phyloP scores from a whole-genome alignment of 805 yeast genomes.

The Kuraishia borneana region DNA sequence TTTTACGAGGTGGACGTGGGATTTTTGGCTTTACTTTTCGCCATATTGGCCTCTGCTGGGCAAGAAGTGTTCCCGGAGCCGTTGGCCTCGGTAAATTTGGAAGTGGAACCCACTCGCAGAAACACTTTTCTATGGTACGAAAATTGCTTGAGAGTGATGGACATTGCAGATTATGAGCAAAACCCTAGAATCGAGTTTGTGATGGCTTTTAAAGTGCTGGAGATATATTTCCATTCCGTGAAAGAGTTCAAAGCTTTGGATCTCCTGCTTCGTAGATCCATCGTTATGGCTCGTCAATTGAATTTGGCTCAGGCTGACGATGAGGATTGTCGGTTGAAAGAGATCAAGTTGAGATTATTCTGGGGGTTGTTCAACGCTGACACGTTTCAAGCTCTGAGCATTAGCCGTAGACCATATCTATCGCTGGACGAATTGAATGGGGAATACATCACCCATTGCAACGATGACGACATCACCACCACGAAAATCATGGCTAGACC shows the following conservation, averaged over 20 bases:
- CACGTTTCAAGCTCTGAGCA: constrained; percentile 6
- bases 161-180: constrained; percentile 2
- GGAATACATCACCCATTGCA: constrained; percentile 20
- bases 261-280: constrained; percentile 5
- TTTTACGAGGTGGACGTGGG: neutral
- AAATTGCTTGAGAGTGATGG: constrained; percentile 2
- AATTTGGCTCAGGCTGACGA: constrained; percentile 1
- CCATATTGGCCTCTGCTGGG: neutral
- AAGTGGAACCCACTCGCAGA: constrained; percentile 2
- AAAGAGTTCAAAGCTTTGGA: constrained; percentile 1
- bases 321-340: constrained; percentile 6
- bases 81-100: too few relatives aligned
- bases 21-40: neutral
- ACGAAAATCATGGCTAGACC: constrained; percentile 3
- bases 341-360: constrained; percentile 18
- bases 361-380: constrained; percentile 12
- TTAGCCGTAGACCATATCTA: constrained; percentile 7
- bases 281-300: constrained; percentile 5
- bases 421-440: constrained; percentile 12
- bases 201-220: constrained; percentile 4
- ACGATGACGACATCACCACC: constrained; percentile 15
- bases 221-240: constrained; percentile 2
- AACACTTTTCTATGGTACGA: neutral
- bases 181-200: constrained; percentile 3
- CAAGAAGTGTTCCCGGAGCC: constrained; percentile 3